Evolutionary conservation across 495 filamentous ascomycete species (phyloP), one percentile per base, ranked within the genome.

Genomic region (Penicillium manginii): DNA sequence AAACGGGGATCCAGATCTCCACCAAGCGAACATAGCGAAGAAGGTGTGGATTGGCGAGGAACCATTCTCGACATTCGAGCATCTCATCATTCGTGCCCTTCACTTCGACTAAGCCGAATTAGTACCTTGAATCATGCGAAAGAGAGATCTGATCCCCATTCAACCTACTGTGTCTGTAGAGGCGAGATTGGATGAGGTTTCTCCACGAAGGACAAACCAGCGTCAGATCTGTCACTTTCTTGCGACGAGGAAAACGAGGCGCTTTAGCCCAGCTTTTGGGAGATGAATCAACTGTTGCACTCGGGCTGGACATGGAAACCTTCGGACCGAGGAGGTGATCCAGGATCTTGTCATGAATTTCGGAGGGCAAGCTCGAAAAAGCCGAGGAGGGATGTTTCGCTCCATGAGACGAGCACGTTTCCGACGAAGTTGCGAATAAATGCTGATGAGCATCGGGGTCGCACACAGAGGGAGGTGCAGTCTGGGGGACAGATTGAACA

Each of bases 1-100:
- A 90, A 29, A 90, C 85, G 6, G 88, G 88, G 48, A 91, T 85
- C 84, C 88, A 90, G 17, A 89, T 77, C 65, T 91, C 87, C 54
- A 90, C 78, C 66, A 91, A 87, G 50, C 86, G 86, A 54, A 91
- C 85, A 51, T 89, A 84, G 3, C 69, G 54, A 31, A 80, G 74
- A 4, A 91, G 78, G 60, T 89, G 84, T 19, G 81, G 76, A 50
- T 87, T 79, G 14, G 66, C 59, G 10, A 71, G 61, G 54, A 91
- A 89, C 79, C 84, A 90, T 18, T 67, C 61, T 58, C 77, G 74
- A 8, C 84, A 80, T 42, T 81, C 76, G 10, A 78, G 69, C 45
- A 89, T 68, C 12, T 79, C 86, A 2, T 79, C 73, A n/a, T 78
- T 73, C 5, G 86, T 89, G 4, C 85, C 88, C 67, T 90, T 88